Base-by-base conservation (phyloP, 2,329 filamentous ascomycete genomes). In the Botrytis porri region DNA sequence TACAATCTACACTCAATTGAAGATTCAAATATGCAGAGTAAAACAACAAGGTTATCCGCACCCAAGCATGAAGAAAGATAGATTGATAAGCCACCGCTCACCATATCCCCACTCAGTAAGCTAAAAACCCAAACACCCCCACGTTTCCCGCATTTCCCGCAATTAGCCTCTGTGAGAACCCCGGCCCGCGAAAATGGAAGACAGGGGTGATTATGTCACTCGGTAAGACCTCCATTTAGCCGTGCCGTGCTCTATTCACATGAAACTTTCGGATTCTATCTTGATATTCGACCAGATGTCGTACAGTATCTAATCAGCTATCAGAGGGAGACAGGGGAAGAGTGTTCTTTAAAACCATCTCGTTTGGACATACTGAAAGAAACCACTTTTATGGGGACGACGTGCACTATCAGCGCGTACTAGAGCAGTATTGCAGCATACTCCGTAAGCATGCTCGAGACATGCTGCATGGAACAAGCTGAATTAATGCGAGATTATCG, bases 91-190 rank as follows among this genome's bases (percentile, higher is more conserved):
- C 37, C 29, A 10, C 25, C 32, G 14, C 54, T 69, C 29, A 4
- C 12, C 39, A 22, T 16, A 41, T 8, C 35, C 14, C 51, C n/a
- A 54, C 51, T 29, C 6, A 29, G 2, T n/a, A 54, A 29, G 51
- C 51, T 54, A 54, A 45, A 43, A 18, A 14, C 20, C 20, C 25
- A 5, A 51, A 51, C 48, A 14, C 48, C 67, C 57, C 67, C 67
- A n/a, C 67, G 43, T n/a, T 35, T 22, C 35, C 65, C 25, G 25
- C 39, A 41, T 22, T 25, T n/a, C n/a, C n/a, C n/a, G n/a, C n/a
- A n/a, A 20, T n/a, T n/a, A 39, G 63, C 70, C 70, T 71, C 70
- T 48, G 70, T 39, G 45, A 25, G 35, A 32, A 2, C 35, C 64
- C 45, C 29, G 62, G 9, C 39, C 32, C n/a, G n/a, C 41, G 18